Evolutionary conservation across 768 basidiomycete genomes (phyloP).

Genomic region (Mycena pura): DNA sequence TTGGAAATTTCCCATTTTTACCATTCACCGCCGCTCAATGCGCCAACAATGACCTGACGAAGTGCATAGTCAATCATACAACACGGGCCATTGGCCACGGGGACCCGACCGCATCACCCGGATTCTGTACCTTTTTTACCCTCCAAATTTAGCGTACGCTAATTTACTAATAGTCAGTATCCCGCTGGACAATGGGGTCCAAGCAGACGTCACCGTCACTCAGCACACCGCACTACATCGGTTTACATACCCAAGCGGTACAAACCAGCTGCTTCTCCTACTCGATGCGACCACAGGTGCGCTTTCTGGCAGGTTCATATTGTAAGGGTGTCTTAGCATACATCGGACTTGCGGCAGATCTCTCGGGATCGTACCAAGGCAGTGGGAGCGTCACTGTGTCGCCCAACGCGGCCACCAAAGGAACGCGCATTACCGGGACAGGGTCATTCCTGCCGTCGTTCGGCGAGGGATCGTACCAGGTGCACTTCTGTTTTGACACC

Average conservation of each 20-base stretch:
- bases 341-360: background rate
- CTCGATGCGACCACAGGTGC: conserved; percentile 18
- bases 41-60: conserved; percentile 10
- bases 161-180: conserved; percentile 9
- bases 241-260: conserved; percentile 48
- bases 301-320: background rate
- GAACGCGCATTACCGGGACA: conserved; percentile 16
- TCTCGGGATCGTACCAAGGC: background rate
- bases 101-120: conserved; percentile 18
- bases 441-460: conserved; percentile 19
- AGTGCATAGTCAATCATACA: conserved; percentile 6
- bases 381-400: conserved; percentile 6
- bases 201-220: conserved; percentile 52
- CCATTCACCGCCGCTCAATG: conserved; percentile 18
- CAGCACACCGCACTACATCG: conserved; percentile 50
- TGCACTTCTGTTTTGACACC: conserved; percentile 20
- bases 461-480: conserved; percentile 8
- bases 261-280: conserved; percentile 34
- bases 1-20: conserved; percentile 13
- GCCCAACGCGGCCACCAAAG: background rate
- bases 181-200: conserved; percentile 46
- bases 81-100: conserved; percentile 12
- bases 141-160: background rate
- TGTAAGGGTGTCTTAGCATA: background rate
- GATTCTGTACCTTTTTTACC: conserved; percentile 15